Conservation (phyloP, 805 yeast species). For the Saturnispora saitoi region DNA sequence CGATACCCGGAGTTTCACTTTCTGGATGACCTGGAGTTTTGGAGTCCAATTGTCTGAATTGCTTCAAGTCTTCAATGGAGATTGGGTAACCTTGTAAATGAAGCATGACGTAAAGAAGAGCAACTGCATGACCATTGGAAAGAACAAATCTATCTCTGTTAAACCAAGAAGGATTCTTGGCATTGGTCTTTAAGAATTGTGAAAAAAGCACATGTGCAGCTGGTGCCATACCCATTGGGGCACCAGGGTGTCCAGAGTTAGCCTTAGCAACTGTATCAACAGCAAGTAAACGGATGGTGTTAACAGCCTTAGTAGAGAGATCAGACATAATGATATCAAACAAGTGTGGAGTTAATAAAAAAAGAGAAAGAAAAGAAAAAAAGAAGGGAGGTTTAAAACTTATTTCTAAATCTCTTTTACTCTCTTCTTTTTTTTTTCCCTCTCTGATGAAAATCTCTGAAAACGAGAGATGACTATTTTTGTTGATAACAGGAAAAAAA, state of each 20-base stretch:
- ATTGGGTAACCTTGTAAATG: slow-evolving; percentile 80
- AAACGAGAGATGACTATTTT: too few species aligned
- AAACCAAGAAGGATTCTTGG: slow-evolving; percentile 85
- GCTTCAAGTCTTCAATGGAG: slow-evolving; percentile 76
- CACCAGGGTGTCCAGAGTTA: slow-evolving; percentile 98
- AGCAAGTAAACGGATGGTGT: slow-evolving; percentile 83
- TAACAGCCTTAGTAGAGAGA: slow-evolving; percentile 67
- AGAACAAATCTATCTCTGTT: slow-evolving; percentile 93
- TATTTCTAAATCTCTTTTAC: background rate
- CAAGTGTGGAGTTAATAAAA: background rate
- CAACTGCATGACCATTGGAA: slow-evolving; percentile 96
- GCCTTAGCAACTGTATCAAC: slow-evolving; percentile 83
- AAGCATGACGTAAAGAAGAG: slow-evolving; percentile 74
- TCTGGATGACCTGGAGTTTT: slow-evolving; percentile 98
- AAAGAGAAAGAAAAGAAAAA: background rate
- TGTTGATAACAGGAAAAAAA: too few species aligned
- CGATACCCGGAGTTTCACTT: slow-evolving; percentile 83
- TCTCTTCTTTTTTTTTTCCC: too few species aligned
- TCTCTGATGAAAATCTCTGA: too few species aligned
- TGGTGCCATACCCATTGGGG: slow-evolving; percentile 97
- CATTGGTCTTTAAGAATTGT: slow-evolving; percentile 69
- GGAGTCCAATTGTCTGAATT: slow-evolving; percentile 83
- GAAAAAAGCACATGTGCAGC: slow-evolving; percentile 83
- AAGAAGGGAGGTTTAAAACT: background rate
- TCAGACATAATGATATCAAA: slow-evolving; percentile 28